Percentiles rank a stretch among this genome's conserved stretches.
Evolutionary conservation across 2,329 filamentous ascomycete species (phyloP).

Genomic region (Colletotrichum orchidophilum): DNA sequence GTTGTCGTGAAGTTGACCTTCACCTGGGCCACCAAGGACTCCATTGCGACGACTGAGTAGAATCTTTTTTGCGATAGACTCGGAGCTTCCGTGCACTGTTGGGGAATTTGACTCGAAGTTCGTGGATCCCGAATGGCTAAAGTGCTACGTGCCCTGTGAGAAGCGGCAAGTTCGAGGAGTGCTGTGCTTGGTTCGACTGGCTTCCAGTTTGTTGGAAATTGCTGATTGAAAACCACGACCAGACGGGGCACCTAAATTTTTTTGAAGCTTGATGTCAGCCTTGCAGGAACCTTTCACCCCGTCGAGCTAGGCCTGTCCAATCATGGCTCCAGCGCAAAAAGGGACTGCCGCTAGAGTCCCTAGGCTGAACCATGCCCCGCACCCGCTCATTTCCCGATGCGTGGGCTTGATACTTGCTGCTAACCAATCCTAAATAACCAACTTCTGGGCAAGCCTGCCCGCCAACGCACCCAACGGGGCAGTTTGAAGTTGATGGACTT

Average conservation of each 20-base stretch:
- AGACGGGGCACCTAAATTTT: conserved; percentile 27
- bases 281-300: conserved; percentile 33
- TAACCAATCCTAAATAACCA: not conserved
- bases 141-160: not conserved
- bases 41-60: conserved; percentile 43
- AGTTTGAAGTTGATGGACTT: not conserved
- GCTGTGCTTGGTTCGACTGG: not conserved
- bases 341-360: not conserved
- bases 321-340: conserved; percentile 29
- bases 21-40: conserved; percentile 61
- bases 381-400: not conserved
- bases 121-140: not conserved
- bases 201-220: not conserved
- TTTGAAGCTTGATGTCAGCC: conserved; percentile 33
- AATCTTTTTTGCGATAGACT: not conserved
- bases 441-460: not conserved
- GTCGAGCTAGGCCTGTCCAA: conserved; percentile 4
- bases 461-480: not conserved
- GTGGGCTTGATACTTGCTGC: not conserved
- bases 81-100: not conserved
- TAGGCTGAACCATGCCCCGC: conserved; percentile 28
- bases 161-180: not conserved
- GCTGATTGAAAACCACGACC: not conserved
- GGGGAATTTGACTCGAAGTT: too few species aligned
- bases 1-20: conserved; percentile 75